Conservation (phyloP, 345 rosid species). For the Gossypioides kirkii region DNA sequence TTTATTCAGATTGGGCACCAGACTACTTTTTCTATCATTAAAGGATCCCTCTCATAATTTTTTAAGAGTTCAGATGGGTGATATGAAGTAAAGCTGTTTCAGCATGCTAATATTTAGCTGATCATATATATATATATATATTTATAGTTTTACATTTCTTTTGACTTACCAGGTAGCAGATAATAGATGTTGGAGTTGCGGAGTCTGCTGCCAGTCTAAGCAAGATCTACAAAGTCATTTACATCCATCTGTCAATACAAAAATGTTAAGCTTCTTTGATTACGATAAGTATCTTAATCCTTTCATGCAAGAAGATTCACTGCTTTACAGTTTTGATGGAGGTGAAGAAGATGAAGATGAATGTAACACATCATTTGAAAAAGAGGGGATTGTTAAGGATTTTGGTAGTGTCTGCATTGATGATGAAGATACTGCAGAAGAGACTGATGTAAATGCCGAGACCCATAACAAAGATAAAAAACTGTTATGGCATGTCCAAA, state of each 20-base stretch:
- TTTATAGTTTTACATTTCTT: neutral
- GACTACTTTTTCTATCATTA: neutral
- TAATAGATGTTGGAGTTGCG: conserved; percentile 74
- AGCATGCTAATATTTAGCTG: neutral
- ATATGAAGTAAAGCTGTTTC: neutral
- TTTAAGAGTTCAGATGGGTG: no score
- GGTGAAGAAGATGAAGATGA: conserved; percentile 73
- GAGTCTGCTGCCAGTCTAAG: conserved; percentile 30
- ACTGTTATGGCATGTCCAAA: conserved; percentile 32
- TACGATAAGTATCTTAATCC: conserved; percentile 72
- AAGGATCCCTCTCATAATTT: neutral
- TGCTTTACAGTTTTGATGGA: conserved; percentile 67
- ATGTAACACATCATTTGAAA: conserved; percentile 28
- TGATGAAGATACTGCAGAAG: conserved; percentile 30
- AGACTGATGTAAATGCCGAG: conserved; percentile 16
- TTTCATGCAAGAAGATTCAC: conserved; percentile 69
- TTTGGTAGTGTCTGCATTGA: conserved; percentile 38
- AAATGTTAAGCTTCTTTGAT: conserved; percentile 36
- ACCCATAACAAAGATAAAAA: conserved; percentile 24
- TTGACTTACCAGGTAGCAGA: conserved; percentile 55
- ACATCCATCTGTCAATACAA: conserved; percentile 30
- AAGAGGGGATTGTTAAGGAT: conserved; percentile 44
- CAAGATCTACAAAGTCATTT: conserved; percentile 43
- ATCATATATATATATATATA: neutral
- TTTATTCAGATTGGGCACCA: neutral